Conservation (phyloP, 495 filamentous ascomycete genomes). For the Penicillium alfredii region DNA sequence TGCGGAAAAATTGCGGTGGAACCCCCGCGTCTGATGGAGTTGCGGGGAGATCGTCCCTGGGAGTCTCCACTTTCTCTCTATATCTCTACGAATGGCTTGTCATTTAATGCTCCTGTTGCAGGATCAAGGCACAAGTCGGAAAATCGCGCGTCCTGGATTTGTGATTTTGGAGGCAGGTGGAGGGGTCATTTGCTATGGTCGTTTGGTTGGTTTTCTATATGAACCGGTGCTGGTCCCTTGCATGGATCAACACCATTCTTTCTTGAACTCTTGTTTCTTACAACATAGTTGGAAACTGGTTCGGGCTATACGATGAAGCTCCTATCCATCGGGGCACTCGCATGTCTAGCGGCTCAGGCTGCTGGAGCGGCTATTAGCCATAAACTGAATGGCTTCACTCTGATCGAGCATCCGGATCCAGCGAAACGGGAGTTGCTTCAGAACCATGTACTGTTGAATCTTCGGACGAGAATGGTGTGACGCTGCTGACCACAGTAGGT, state of each 20-base stretch:
- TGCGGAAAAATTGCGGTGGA: constrained; percentile 27
- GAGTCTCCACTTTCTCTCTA: constrained; percentile 10
- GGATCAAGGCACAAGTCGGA: constrained; percentile 4
- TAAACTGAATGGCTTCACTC: constrained; percentile 30
- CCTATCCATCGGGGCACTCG: constrained; percentile 24
- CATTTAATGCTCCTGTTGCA: constrained; percentile 9
- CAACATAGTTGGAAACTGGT: no score
- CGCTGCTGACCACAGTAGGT: constrained; percentile 33
- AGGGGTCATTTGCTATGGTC: not conserved
- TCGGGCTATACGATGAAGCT: constrained; percentile 38
- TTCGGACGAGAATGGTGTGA: constrained; percentile 1
- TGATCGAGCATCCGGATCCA: constrained; percentile 34
- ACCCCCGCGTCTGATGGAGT: constrained; percentile 6
- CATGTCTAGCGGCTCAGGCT: constrained; percentile 32
- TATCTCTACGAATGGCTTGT: constrained; percentile 7
- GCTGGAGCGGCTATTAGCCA: constrained; percentile 33
- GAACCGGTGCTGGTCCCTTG: constrained; percentile 16
- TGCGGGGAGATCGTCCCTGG: constrained; percentile 20
- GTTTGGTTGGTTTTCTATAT: constrained; percentile 8
- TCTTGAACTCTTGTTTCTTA: no score
- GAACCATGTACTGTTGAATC: constrained; percentile 26
- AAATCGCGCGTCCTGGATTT: no score
- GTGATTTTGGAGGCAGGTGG: no score
- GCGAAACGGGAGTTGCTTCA: constrained; percentile 33
- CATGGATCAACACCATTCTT: not conserved